phyloP scores from a whole-genome alignment of 257 asterid genomes.

The Nicotiana noctiflora region DNA sequence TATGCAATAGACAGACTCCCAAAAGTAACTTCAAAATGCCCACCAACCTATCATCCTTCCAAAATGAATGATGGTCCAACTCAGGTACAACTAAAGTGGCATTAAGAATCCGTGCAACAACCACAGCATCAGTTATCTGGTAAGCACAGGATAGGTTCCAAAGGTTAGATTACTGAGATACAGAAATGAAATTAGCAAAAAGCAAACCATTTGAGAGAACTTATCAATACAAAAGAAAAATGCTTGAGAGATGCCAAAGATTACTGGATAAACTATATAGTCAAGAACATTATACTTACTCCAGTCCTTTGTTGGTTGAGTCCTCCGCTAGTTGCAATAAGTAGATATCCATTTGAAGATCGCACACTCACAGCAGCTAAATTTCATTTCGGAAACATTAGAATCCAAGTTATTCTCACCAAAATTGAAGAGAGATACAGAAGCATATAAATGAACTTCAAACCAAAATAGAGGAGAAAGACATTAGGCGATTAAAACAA shows the following conservation, averaged over 20 bases:
- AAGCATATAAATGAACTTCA: background rate
- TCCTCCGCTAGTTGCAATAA: constrained; percentile 97
- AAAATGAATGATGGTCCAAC: constrained; percentile 90
- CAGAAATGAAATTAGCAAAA: background rate
- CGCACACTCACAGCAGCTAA: constrained; percentile 73
- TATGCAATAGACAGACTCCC: background rate
- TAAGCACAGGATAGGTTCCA: constrained; percentile 16
- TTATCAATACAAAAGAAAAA: constrained; percentile 5
- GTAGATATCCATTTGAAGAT: constrained; percentile 85
- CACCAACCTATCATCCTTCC: constrained; percentile 97
- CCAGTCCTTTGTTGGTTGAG: constrained; percentile 97
- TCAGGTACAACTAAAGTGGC: constrained; percentile 96
- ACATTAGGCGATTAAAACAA: background rate
- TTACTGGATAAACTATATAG: constrained; percentile 11
- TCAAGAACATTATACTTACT: constrained; percentile 42
- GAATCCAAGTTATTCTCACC: background rate
- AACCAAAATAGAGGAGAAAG: background rate
- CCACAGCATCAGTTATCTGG: constrained; percentile 99
- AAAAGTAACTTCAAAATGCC: constrained; percentile 9
- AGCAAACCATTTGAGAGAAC: background rate
- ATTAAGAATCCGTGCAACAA: constrained; percentile 87
- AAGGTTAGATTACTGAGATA: constrained; percentile 11
- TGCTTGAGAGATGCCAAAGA: background rate
- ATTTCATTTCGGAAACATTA: constrained; percentile 13
- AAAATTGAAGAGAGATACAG: background rate